Conservation (phyloP, 1,139 yeast species). For the Lodderomyces oxycetoniae region DNA sequence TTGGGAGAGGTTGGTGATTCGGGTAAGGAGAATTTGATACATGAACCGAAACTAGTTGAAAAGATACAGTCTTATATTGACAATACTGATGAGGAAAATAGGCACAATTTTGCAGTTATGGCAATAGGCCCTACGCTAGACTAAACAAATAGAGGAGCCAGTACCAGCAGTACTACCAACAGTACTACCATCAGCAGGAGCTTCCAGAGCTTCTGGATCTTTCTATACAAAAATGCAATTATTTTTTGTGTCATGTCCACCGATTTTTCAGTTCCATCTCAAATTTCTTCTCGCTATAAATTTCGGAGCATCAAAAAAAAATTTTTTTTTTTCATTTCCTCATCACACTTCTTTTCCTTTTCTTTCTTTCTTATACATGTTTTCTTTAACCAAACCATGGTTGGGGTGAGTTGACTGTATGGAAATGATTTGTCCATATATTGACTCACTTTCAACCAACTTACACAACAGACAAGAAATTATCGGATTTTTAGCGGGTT, state of each 20-base stretch:
- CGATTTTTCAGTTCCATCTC: too few species aligned
- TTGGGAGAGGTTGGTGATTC: constrained; percentile 36
- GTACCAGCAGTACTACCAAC: too few species aligned
- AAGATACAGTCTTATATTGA: constrained; percentile 66
- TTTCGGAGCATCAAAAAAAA: not conserved
- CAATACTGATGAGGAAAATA: constrained; percentile 54
- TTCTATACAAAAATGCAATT: too few species aligned
- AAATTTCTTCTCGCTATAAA: not conserved
- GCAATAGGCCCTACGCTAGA: constrained; percentile 58
- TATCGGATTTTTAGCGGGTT: constrained; percentile 2
- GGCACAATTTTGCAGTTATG: constrained; percentile 61
- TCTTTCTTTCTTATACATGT: constrained; percentile 1
- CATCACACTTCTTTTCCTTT: not conserved
- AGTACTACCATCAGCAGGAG: too few species aligned
- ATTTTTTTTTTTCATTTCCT: not conserved
- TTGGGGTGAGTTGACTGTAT: constrained; percentile 1
- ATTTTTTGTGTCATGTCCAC: too few species aligned
- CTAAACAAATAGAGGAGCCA: too few species aligned
- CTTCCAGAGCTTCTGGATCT: too few species aligned
- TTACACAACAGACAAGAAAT: not conserved
- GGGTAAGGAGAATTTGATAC: constrained; percentile 37
- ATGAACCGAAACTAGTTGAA: constrained; percentile 45
- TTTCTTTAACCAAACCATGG: constrained; percentile 1
- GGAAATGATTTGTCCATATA: constrained; percentile 3
- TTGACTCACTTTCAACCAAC: constrained; percentile 1